Evolutionary conservation across 129 eudicot genomes (phyloP), one percentile per base, ranked within the genome.

Genomic region (Deinandra increscens): DNA sequence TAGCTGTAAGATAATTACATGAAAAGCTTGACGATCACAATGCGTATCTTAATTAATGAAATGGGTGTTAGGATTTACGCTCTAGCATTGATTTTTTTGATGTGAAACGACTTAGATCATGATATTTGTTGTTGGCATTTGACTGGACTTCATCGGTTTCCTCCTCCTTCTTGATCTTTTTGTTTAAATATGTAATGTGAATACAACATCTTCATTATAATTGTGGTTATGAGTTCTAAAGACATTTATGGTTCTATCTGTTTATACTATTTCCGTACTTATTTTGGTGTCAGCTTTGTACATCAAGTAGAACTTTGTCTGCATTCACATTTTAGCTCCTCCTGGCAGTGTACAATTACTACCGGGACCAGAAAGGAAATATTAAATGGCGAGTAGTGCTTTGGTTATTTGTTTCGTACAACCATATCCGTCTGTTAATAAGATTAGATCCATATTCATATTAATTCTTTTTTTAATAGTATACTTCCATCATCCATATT

Each of bases 71-170:
- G 41, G 66, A n/a, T 50, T 49, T 62, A 17, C 17, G 61, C 73
- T 50, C 31, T 26, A 26, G 31, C 31, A 26, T 26, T 26, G 31
- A 51, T 3, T 9, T 50, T 9, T 54, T 49, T 68, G 43, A 68
- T 18, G 62, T 7, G 62, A 50, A 20, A 68, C 49, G 50, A 20
- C 33, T 19, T 69, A 69, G 46, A 51, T 69, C 5, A 19, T 69
- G 15, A 20, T 12, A 34, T 37, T 50, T 51, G 64, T 17, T 17
- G 49, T 5, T 51, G 19, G 22, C 62, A 9, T 41, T 26, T 58
- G 58, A 17, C 15, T 15, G 5, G 43, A 29, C 36, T 42, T 44
- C 36, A 43, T 71, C 15, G 29, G 26, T 15, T 26, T 31, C 14
- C 41, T 39, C 3, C 7, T 46, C 13, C 15, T 11, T 59, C 7